Conservation (phyloP, 805 yeast genomes). For the Ogataea pilisensis region DNA sequence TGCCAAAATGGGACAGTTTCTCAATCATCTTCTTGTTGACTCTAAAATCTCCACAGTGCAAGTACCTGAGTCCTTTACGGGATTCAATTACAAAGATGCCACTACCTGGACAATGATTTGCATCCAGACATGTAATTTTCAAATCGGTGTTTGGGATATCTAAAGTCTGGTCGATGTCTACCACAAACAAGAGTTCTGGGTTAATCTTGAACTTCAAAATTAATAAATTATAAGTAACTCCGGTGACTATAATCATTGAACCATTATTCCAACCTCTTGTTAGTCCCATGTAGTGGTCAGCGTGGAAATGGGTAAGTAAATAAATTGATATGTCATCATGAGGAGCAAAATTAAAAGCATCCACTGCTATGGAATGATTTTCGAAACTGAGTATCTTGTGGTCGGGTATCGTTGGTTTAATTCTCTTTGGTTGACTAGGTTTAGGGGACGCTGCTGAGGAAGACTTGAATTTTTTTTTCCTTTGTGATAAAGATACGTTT, state of each 20-base stretch:
- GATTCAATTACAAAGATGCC: constrained; percentile 69
- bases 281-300: constrained; percentile 92
- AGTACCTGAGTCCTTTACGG: constrained; percentile 30
- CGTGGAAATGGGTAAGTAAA: constrained; percentile 79
- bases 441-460: not conserved
- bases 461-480: constrained; percentile 7
- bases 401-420: constrained; percentile 43
- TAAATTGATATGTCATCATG: constrained; percentile 46
- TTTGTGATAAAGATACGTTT: not conserved
- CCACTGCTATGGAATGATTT: constrained; percentile 46
- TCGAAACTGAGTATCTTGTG: constrained; percentile 49
- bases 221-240: constrained; percentile 60
- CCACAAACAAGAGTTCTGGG: constrained; percentile 34
- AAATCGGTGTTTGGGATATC: constrained; percentile 39
- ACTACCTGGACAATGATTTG: constrained; percentile 98
- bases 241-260: constrained; percentile 60
- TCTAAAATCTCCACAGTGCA: constrained; percentile 95
- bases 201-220: constrained; percentile 51
- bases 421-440: constrained; percentile 18
- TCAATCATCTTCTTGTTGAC: constrained; percentile 51
- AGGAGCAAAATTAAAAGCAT: constrained; percentile 56
- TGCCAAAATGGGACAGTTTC: constrained; percentile 27
- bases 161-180: constrained; percentile 37
- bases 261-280: constrained; percentile 73
- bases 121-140: constrained; percentile 65